Percentiles rank a stretch among this genome's conserved stretches.
These are phyloP conservation scores for Boletus subcaerulescens DNA, from an alignment of 768 basidiomycete genomes.

Conservation along the genomic window DNA sequence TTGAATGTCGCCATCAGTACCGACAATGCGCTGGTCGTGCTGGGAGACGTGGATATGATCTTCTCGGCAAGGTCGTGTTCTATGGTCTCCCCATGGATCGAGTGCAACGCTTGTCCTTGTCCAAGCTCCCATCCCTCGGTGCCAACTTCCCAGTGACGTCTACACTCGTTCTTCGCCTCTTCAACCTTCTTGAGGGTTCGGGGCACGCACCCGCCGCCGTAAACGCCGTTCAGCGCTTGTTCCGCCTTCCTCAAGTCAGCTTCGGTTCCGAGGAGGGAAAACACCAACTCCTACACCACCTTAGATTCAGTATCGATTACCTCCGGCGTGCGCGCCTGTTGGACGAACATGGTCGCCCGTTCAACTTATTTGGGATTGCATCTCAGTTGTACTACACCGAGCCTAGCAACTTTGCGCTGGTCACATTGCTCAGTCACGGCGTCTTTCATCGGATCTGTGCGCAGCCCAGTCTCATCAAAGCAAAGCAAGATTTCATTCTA, in stretches of 20 bases:
- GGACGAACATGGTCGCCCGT: slow-evolving; percentile 50
- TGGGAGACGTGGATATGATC: slow-evolving; percentile 68
- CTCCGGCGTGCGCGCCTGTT: slow-evolving; percentile 56
- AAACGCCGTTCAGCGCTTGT: slow-evolving; percentile 48
- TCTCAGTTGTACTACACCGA: slow-evolving; percentile 62
- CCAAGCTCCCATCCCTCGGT: slow-evolving; percentile 57
- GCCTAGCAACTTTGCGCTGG: slow-evolving; percentile 67
- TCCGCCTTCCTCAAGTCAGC: slow-evolving; percentile 57
- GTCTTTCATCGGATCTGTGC: slow-evolving; percentile 56
- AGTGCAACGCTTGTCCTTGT: slow-evolving; percentile 61
- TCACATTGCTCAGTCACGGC: slow-evolving; percentile 54
- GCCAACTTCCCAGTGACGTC: slow-evolving; percentile 67
- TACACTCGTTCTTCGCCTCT: slow-evolving; percentile 60
- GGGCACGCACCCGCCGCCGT: slow-evolving; percentile 46
- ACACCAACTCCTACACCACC: slow-evolving; percentile 59
- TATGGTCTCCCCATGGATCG: slow-evolving; percentile 64
- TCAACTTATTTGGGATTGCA: slow-evolving; percentile 54
- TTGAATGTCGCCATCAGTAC: slow-evolving; percentile 40
- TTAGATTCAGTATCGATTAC: slow-evolving; percentile 71
- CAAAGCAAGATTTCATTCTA: slow-evolving; percentile 49
- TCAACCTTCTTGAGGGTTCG: slow-evolving; percentile 65
- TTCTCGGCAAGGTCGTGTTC: slow-evolving; percentile 70
- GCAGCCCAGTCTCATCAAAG: slow-evolving; percentile 36
- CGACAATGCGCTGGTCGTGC: slow-evolving; percentile 75
- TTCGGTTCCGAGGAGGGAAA: slow-evolving; percentile 53